These are phyloP conservation scores for Aspergillus nomiae DNA, from an alignment of 2,329 filamentous ascomycete species.

Conservation along the genomic window DNA sequence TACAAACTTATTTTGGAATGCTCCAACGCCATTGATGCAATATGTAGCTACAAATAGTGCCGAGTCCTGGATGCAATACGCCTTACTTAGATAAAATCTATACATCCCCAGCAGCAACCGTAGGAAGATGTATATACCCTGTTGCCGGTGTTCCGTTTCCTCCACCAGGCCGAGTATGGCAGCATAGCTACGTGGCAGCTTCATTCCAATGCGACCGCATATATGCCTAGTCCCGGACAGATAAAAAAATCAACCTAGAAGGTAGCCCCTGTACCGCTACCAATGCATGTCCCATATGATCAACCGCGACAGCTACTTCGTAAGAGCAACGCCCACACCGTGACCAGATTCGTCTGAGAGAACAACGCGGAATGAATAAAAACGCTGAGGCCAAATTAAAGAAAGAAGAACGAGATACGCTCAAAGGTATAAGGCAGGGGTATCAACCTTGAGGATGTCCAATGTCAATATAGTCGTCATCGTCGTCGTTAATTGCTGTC, in stretches of 20 bases:
- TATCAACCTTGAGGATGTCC: constrained; percentile 39
- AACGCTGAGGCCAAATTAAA: constrained; percentile 4
- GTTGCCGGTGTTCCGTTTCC: neutral
- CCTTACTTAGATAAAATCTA: constrained; percentile 16
- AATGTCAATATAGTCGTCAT: constrained; percentile 45
- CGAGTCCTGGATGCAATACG: constrained; percentile 5
- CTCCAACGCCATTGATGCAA: constrained; percentile 13
- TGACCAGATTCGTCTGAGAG: constrained; percentile 8
- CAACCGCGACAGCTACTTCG: constrained; percentile 22
- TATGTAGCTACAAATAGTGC: constrained; percentile 11
- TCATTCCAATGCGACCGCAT: constrained; percentile 8
- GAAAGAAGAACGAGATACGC: constrained; percentile 10
- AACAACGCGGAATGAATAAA: constrained; percentile 11
- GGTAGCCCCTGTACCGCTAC: constrained; percentile 21
- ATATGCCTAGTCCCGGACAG: constrained; percentile 14
- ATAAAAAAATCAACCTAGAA: constrained; percentile 3
- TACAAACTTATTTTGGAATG: neutral
- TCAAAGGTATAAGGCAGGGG: constrained; percentile 27
- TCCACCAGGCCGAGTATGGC: constrained; percentile 3
- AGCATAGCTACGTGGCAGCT: constrained; percentile 11
- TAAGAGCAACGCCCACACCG: constrained; percentile 24
- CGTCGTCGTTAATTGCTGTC: constrained; percentile 44
- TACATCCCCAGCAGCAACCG: constrained; percentile 8
- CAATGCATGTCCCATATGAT: constrained; percentile 33
- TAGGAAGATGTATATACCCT: neutral